These are phyloP conservation scores for Zea mays DNA, from an alignment of 176 grass and related monocot species.

Conservation along the genomic window Zm-B73-REFERENCE-NAM-5.0 NC_050102.1:154198001-154198500, in stretches of 20 bases:
- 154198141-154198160: background rate
- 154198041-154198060: background rate
- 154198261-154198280: background rate
- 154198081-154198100: background rate
- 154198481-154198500: background rate
- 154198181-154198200: background rate
- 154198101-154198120: background rate
- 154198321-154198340: background rate
- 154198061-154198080: conserved; percentile 13
- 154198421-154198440: background rate
- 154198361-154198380: background rate
- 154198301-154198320: background rate
- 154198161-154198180: background rate
- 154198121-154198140: background rate
- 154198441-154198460: background rate
- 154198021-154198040: conserved; percentile 13
- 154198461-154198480: background rate
- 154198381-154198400: conserved; percentile 8
- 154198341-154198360: background rate
- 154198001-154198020: background rate
- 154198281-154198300: background rate
- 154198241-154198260: background rate
- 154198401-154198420: conserved; percentile 1
- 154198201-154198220: background rate
- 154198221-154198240: background rate